phyloP scores from a whole-genome alignment of 495 filamentous ascomycete species.

The Hypoxylon subgilvum region DNA sequence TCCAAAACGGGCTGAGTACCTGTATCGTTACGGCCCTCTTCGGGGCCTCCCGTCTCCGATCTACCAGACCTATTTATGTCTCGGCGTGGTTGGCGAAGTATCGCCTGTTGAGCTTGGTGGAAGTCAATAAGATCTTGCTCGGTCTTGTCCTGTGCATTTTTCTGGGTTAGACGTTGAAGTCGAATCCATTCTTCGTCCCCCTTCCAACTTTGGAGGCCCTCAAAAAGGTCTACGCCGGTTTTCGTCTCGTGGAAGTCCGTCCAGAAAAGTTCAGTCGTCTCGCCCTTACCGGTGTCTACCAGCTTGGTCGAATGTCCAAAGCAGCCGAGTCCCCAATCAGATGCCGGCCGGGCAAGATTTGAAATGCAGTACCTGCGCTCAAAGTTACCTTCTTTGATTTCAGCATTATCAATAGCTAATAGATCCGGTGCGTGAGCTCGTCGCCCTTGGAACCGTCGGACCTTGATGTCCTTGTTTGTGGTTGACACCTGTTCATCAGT shows the following conservation, averaged over 20 bases:
- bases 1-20: no score
- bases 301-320: conserved; percentile 23
- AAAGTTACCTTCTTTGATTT: conserved; percentile 5
- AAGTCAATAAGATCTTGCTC: conserved; percentile 10
- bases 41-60: no score
- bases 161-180: conserved; percentile 5
- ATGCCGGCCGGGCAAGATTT: neutral
- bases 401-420: neutral
- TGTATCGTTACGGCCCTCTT: no score
- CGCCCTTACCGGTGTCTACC: conserved; percentile 17
- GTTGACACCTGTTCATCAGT: neutral
- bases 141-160: neutral
- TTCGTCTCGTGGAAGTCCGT: conserved; percentile 7
- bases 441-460: conserved; percentile 2
- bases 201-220: neutral
- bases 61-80: no score
- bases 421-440: neutral
- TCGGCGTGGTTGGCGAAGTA: no score
- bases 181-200: conserved; percentile 17
- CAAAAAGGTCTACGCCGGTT: conserved; percentile 5
- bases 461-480: neutral
- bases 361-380: neutral
- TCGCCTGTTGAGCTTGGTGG: neutral
- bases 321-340: conserved; percentile 21
- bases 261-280: conserved; percentile 2